A percentile compares a stretch with the other conserved stretches of the same genome.
These are phyloP conservation scores for Vicia faba DNA, from an alignment of 306 rosid species.

Conservation along the genomic window DNA sequence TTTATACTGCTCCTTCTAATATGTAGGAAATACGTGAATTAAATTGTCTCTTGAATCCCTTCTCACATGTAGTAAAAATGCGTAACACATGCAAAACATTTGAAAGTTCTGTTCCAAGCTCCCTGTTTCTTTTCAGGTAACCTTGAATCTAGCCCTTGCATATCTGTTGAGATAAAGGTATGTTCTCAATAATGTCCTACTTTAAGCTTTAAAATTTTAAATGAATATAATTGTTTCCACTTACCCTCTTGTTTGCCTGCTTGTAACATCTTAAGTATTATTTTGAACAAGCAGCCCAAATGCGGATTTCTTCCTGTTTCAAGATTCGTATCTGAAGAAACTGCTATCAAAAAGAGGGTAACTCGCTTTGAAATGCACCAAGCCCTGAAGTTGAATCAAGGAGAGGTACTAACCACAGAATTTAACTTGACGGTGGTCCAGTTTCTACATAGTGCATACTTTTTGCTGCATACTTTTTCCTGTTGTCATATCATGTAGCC, in stretches of 20 bases:
- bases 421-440: too few species aligned
- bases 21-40: constrained; percentile 5
- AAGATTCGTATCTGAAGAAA: constrained; percentile 69
- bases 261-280: constrained; percentile 26
- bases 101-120: constrained; percentile 25
- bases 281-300: constrained; percentile 67
- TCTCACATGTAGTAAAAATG: too few species aligned
- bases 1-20: background rate
- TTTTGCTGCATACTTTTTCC: constrained; percentile 29
- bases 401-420: constrained; percentile 57
- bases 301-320: constrained; percentile 93
- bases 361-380: constrained; percentile 96
- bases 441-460: too few species aligned
- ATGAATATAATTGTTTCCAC: constrained; percentile 26
- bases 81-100: constrained; percentile 1
- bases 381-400: constrained; percentile 77
- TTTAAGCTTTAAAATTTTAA: constrained; percentile 22
- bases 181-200: background rate
- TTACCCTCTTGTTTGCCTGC: constrained; percentile 8
- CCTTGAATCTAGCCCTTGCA: constrained; percentile 54
- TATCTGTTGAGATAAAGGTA: constrained; percentile 96
- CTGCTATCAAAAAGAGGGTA: constrained; percentile 62
- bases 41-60: background rate
- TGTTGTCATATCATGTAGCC: constrained; percentile 30
- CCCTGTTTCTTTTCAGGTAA: constrained; percentile 55